Evolutionary conservation across 164 flowering plant species (phyloP).

Genomic region (Piper longum): DNA sequence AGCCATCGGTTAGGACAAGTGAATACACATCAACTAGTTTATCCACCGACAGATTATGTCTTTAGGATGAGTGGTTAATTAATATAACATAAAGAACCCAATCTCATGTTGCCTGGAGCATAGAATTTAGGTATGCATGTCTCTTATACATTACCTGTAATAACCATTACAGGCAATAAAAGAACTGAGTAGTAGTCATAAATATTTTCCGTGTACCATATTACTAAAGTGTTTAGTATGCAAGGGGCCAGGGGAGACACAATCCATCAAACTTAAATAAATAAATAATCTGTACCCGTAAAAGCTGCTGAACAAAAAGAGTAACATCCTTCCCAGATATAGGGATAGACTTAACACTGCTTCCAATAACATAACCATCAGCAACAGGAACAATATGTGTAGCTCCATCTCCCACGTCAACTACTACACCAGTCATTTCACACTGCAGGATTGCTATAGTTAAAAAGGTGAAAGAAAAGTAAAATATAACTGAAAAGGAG

Average conservation of each 20-base stretch:
- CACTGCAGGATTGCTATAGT: constrained; percentile 35
- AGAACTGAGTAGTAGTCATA: no score
- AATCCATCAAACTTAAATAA: no score
- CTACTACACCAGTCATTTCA: constrained; percentile 99
- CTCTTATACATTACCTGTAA: no score
- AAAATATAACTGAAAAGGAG: neutral
- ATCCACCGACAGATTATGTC: neutral
- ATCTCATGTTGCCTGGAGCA: no score
- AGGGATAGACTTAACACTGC: constrained; percentile 91
- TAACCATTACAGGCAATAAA: no score
- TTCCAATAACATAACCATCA: constrained; percentile 97
- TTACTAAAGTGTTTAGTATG: no score
- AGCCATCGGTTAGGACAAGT: neutral
- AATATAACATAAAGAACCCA: neutral
- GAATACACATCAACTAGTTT: neutral
- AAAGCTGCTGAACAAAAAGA: constrained; percentile 85
- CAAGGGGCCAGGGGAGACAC: neutral
- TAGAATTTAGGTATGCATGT: no score
- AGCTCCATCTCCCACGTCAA: constrained; percentile 95
- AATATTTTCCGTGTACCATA: no score
- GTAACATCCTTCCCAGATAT: constrained; percentile 89
- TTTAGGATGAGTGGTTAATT: neutral
- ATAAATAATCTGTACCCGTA: constrained; percentile 41
- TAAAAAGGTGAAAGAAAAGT: neutral
- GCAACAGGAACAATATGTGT: constrained; percentile 96